phyloP scores from a whole-genome alignment of 1,284 basidiomycete species.

The Afroboletus lepidellus region DNA sequence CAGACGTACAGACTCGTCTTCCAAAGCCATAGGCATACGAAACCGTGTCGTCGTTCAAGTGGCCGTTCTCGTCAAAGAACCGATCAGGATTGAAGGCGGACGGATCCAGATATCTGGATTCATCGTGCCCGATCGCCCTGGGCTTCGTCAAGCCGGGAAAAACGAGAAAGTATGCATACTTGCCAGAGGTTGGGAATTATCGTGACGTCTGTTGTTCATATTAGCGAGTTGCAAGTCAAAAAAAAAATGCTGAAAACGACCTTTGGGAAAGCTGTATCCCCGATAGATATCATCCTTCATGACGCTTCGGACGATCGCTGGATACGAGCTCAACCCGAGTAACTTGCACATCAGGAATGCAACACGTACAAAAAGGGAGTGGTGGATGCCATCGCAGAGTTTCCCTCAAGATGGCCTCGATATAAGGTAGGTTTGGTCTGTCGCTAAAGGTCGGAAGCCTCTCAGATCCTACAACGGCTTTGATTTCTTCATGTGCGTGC shows the following conservation, averaged over 20 bases:
- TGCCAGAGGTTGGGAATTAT: conserved; percentile 11
- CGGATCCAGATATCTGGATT: conserved; percentile 10
- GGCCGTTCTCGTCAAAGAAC: conserved; percentile 10
- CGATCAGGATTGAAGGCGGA: conserved; percentile 9
- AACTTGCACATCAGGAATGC: background rate
- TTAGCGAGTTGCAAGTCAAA: background rate
- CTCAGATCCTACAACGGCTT: conserved; percentile 7
- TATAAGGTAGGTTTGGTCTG: conserved; percentile 1
- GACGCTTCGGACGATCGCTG: conserved; percentile 9
- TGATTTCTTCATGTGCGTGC: conserved; percentile 8
- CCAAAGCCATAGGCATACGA: conserved; percentile 12
- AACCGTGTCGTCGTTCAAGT: conserved; percentile 13
- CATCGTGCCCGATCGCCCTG: conserved; percentile 17
- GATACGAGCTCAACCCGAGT: background rate
- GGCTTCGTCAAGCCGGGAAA: background rate
- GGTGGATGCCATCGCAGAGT: conserved; percentile 16
- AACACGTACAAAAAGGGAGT: conserved; percentile 11
- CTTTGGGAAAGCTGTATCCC: conserved; percentile 12
- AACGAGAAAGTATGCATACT: background rate
- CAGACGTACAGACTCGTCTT: conserved; percentile 8
- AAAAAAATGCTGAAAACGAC: background rate
- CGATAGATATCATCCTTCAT: conserved; percentile 10
- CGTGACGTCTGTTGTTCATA: conserved; percentile 1
- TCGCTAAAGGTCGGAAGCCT: conserved; percentile 10
- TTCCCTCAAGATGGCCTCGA: conserved; percentile 7